Base-by-base conservation (phyloP, 2,329 filamentous ascomycete genomes). In the Metarhizium anisopliae region DNA sequence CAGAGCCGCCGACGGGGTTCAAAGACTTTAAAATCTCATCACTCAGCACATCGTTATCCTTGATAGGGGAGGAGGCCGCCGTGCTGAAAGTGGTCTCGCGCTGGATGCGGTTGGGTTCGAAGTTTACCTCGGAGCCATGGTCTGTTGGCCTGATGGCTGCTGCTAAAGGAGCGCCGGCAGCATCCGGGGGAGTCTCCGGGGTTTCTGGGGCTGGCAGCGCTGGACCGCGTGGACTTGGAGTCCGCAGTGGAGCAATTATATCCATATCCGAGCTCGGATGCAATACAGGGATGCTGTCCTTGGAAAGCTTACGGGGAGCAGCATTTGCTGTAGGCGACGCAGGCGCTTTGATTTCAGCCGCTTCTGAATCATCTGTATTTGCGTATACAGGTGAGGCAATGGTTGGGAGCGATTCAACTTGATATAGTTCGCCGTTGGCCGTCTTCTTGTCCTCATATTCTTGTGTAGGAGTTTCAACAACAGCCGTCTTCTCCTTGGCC, bases 11-110 rank as follows among this genome's bases (percentile, higher is more conserved):
- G 13, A 73, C 66, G 0, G 84, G 79, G 55, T 78, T 84, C 2
- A 92, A 73, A 47, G 83, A 87, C 56, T 81, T 83, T 54, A 90
- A 83, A 55, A 92, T 92, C 62, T 92, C 89, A 57, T 89, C 85
- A 32, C 84, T 79, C 50, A 92, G 68, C 55, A 81, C 77, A 60
- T 92, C 88, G 63, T 81, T 90, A 63, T 90, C 87, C 60, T 85
- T 82, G 57, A 85, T 75, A 35, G 82, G 77, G 0, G 78, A 77
- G 7, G 77, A 76, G 10, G 76, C 75, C 10, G 71, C 64, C 0
- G 77, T 79, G 63, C 78, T 81, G 51, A 76, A 67, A 0, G 76
- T 78, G 6, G 71, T 66, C 30, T 72, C 69, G 3, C 76, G 71
- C 54, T 74, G 69, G 29, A 79, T 62, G 6, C 67, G 64, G 20